Conservation (phyloP, 2,329 filamentous ascomycete genomes). For the Fusarium sacchari region DNA sequence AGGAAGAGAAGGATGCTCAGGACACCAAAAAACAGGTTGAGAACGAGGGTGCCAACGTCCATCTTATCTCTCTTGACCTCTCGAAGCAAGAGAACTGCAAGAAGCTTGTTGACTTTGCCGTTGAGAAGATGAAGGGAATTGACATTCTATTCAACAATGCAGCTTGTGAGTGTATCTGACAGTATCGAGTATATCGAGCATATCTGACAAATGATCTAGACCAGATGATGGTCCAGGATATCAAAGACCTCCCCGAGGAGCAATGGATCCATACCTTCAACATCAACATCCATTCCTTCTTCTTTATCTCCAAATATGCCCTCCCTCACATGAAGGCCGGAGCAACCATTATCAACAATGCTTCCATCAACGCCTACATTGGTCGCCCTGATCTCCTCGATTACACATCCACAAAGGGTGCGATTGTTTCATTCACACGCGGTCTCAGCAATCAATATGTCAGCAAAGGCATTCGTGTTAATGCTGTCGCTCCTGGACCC, state of each 20-base stretch:
- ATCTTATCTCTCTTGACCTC: conserved; percentile 72
- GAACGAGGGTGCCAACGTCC: conserved; percentile 71
- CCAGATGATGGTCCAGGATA: conserved; percentile 74
- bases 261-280: conserved; percentile 85
- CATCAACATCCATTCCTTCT: conserved; percentile 85
- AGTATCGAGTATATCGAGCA: neutral
- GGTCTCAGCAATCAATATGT: conserved; percentile 80
- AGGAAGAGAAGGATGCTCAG: conserved; percentile 80
- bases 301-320: conserved; percentile 81
- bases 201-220: conserved; percentile 35
- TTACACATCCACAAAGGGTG: conserved; percentile 83
- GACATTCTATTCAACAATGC: conserved; percentile 82
- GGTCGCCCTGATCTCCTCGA: conserved; percentile 83
- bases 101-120: conserved; percentile 72
- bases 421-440: conserved; percentile 82
- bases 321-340: conserved; percentile 80
- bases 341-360: conserved; percentile 84
- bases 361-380: conserved; percentile 84
- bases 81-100: conserved; percentile 74
- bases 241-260: conserved; percentile 76
- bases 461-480: conserved; percentile 77
- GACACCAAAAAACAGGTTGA: conserved; percentile 78
- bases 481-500: conserved; percentile 80
- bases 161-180: conserved; percentile 65
- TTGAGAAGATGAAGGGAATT: conserved; percentile 73